phyloP scores from a whole-genome alignment of 2,329 filamentous ascomycete genomes.

The Alternaria brassicicola region DNA sequence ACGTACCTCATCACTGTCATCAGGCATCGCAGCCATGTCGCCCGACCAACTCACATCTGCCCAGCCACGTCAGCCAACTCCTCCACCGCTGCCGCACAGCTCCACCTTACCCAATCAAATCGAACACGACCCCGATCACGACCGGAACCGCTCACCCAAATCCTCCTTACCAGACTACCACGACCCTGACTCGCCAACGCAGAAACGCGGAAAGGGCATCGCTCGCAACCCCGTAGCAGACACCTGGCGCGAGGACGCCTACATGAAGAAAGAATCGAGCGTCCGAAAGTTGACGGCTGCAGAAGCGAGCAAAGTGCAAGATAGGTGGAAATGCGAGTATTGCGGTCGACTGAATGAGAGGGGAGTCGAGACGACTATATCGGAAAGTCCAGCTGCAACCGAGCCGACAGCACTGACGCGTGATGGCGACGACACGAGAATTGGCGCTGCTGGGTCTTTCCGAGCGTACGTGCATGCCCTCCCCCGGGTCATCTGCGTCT shows the following conservation, averaged over 20 bases:
- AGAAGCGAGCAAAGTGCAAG: constrained; percentile 2
- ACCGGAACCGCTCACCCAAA: neutral
- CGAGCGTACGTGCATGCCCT: neutral
- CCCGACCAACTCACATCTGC: neutral
- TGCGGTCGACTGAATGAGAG: constrained; percentile 7
- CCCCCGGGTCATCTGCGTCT: neutral
- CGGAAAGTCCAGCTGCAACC: neutral
- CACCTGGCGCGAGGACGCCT: constrained; percentile 14
- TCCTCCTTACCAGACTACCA: constrained; percentile 5
- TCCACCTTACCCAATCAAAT: constrained; percentile 6
- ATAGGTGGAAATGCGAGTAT: constrained; percentile 12
- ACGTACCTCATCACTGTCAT: constrained; percentile 4
- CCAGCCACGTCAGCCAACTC: constrained; percentile 1
- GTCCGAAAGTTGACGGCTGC: neutral
- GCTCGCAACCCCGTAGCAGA: constrained; percentile 11
- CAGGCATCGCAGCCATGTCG: constrained; percentile 1
- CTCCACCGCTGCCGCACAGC: neutral
- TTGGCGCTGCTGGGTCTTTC: neutral
- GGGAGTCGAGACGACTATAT: neutral
- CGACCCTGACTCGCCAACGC: neutral
- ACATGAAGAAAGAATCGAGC: neutral
- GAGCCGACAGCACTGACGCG: neutral
- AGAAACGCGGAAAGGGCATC: constrained; percentile 1
- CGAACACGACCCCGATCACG: constrained; percentile 1
- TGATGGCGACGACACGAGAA: neutral